Base-by-base conservation (phyloP, 1,284 basidiomycete species). In the Sanghuangporus weigelae region DNA sequence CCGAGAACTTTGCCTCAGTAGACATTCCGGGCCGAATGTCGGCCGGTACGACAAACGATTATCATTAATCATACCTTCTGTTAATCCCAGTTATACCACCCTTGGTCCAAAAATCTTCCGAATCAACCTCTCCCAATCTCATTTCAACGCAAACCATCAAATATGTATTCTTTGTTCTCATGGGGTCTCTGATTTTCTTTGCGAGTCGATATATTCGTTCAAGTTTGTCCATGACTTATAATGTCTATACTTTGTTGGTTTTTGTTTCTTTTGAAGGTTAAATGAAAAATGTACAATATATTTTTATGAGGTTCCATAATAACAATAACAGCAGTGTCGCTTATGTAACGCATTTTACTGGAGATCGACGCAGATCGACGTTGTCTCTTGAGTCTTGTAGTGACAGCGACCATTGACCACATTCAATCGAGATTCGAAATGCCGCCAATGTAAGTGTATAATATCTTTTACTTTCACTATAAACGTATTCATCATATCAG, bases 401-500 rank as follows among this genome's bases (percentile, higher is more conserved):
- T n/a, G n/a, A n/a, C 3, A 31, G 26, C 3, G 26, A 31, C 26
- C 26, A 31, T 5, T 5, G 26, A 44, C n/a, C 11, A 4, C 42
- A 4, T n/a, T 44, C 42, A 44, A 44, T 14, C 42, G 2, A 19
- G 7, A 44, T 14, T n/a, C n/a, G n/a, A n/a, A 31, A 74, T 74
- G 73, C 71, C 73, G 36, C 73, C 73, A 63, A 73, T 74, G 73
- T 72, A 56, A 69, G 71, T 64, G 56, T 58, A 44, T 21, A 21
- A 57, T 19, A 35, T 26, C 48, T 48, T 21, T 39, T 11, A 35
- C 50, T 38, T 55, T 21, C 21, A 54, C 36, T 61, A 26, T 53
- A 31, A 31, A 2, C 19, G 19, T 59, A 53, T 31, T 31, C n/a
- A 35, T 63, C 21, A 60, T 11, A 54, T 26, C 31, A 90, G 89